A percentile compares a stretch with the other conserved stretches of the same genome.
These are phyloP conservation scores for Torrubiella hemipterigena DNA, from an alignment of 2,329 filamentous ascomycete species.

Conservation along the genomic window DNA sequence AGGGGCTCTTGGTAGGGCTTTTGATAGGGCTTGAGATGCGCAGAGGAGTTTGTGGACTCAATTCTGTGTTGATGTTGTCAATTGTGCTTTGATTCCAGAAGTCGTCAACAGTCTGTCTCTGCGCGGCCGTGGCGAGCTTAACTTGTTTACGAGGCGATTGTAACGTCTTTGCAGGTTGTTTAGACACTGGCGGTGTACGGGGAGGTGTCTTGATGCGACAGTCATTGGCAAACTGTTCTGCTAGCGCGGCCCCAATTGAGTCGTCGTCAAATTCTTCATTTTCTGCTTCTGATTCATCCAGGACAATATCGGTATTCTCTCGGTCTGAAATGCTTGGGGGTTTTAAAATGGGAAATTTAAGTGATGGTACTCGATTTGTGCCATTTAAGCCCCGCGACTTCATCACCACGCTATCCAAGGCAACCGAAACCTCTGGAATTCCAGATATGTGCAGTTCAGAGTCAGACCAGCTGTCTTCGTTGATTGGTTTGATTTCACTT, in stretches of 20 bases:
- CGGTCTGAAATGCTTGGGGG: no score
- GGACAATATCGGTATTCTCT: neutral
- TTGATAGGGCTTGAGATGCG: constrained; percentile 13
- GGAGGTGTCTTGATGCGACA: constrained; percentile 11
- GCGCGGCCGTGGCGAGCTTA: constrained; percentile 39
- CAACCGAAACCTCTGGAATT: no score
- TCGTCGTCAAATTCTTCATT: constrained; percentile 6
- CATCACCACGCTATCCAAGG: no score
- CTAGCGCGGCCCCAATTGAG: constrained; percentile 7
- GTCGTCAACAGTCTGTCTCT: constrained; percentile 38
- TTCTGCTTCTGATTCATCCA: no score
- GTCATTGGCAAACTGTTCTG: neutral
- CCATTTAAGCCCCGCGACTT: no score
- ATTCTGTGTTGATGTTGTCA: constrained; percentile 53
- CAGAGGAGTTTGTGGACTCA: constrained; percentile 36
- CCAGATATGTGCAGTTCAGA: no score
- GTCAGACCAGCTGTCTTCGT: no score
- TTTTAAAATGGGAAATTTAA: no score
- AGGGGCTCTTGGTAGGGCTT: constrained; percentile 20
- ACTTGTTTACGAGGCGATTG: constrained; percentile 18
- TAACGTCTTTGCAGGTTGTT: constrained; percentile 10
- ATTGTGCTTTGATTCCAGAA: constrained; percentile 49
- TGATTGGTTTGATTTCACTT: no score
- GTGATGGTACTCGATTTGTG: no score
- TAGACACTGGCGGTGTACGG: constrained; percentile 9